Evolutionary conservation across 2,329 filamentous ascomycete genomes (phyloP), one percentile per base, ranked within the genome.

Genomic region (Alternaria ventricosa): DNA sequence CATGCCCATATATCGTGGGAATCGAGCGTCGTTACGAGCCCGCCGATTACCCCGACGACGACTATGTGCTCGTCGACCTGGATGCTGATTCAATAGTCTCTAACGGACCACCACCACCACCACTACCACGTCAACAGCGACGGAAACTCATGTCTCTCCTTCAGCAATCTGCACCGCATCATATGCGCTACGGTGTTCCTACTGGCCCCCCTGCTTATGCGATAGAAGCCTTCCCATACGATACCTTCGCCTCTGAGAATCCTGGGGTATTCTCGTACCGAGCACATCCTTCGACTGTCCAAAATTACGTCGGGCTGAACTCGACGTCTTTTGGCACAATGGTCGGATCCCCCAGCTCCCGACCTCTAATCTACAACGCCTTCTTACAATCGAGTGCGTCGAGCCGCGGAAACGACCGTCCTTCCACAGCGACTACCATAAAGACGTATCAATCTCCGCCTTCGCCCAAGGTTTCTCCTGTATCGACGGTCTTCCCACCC

Each of bases 1-100:
- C 95, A 3, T 98, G 96, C 72, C 96, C 96, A 0, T 99, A 98
- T 74, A 97, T 99, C 69, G 93, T 98, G 46, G 96, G 96, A 53
- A 93, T 99, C 61, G 96, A 99, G 82, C 88, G 94, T 69, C 89
- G 94, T 61, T 98, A 98, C 77, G 93, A 96, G 72, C 89, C 89
- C 61, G 88, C 94, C 50, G 90, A 94, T 71, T 87, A 98, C 45
- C 96, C 96, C 0, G 93, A 97, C 7, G 96, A 98, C 73, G 96
- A 98, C 76, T 98, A 95, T 78, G 94, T 98, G 18, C 85, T 98
- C 15, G 94, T 98, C 36, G 96, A 99, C 79, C 84, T 99, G 55
- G 96, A 99, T 79, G 89, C 92, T 78, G 92, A 99, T 79, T 90
- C 90, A 15, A 94, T 99, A 64, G 93, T 97, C 76, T 92, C 93